A percentile compares a stretch with the other conserved stretches of the same genome.
These are phyloP conservation scores for Scalesia atractyloides DNA, from an alignment of 129 eudicot species.

Conservation along the genomic window DNA sequence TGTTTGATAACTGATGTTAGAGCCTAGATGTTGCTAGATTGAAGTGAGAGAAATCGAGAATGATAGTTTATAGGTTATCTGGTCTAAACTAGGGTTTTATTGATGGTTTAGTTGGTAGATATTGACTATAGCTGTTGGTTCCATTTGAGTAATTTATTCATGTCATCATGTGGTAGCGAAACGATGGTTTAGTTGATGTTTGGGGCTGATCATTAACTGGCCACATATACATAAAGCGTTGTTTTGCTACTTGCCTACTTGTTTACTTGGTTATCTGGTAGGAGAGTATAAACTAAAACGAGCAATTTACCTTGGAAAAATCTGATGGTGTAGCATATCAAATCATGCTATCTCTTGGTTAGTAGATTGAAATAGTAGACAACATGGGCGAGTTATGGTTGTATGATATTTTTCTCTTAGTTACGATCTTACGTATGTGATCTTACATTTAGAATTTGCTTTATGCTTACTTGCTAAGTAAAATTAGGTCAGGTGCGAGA, in stretches of 20 bases:
- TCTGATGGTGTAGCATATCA: not conserved
- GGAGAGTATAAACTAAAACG: slow-evolving; percentile 1
- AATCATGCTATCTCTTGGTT: not conserved
- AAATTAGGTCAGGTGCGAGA: not conserved
- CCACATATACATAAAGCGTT: too few species aligned
- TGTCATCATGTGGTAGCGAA: not conserved
- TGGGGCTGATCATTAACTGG: not conserved
- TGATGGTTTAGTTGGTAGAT: not conserved
- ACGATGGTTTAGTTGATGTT: not conserved
- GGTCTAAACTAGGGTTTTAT: slow-evolving; percentile 10
- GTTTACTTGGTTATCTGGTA: not conserved
- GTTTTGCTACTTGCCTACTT: not conserved
- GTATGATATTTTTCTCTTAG: not conserved
- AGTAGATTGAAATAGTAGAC: not conserved
- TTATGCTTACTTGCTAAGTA: not conserved
- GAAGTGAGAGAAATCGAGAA: slow-evolving; percentile 5
- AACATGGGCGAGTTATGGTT: not conserved
- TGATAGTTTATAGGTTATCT: not conserved
- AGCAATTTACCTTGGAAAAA: not conserved
- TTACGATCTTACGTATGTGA: not conserved
- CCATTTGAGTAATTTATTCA: not conserved
- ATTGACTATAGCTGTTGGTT: not conserved
- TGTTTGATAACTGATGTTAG: too few species aligned
- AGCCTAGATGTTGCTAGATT: not conserved
- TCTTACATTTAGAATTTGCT: not conserved